Evolutionary conservation across 75 land plant genomes (phyloP).

Genomic region (Cryptomeria japonica): DNA sequence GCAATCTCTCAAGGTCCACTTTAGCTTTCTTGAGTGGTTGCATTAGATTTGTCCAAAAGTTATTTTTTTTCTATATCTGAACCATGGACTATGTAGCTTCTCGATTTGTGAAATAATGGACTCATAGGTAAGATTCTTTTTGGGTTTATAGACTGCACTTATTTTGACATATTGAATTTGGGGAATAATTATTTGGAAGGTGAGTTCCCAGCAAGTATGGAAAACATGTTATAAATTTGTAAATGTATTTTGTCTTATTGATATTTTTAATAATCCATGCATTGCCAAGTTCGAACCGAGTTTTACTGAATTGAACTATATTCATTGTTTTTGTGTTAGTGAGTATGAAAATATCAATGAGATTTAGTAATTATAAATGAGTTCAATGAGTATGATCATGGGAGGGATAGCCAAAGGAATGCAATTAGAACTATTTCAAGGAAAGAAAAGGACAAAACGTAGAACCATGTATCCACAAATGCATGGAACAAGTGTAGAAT

Average conservation of each 20-base stretch:
- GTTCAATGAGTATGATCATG: not conserved
- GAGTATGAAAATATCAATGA: not conserved
- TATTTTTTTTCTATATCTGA: too few relatives aligned
- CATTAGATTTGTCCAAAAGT: too few relatives aligned
- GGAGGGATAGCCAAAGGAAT: not conserved
- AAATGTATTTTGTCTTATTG: not conserved
- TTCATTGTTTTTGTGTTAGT: not conserved
- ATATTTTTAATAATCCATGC: not conserved
- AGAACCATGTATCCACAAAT: not conserved
- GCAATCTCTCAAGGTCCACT: too few relatives aligned
- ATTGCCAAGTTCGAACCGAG: not conserved
- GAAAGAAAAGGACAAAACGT: not conserved
- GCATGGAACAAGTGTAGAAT: not conserved
- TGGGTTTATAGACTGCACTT: too few relatives aligned
- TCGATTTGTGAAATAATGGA: too few relatives aligned
- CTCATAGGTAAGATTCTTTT: too few relatives aligned
- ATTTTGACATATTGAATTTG: too few relatives aligned
- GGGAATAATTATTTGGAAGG: too few relatives aligned
- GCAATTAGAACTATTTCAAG: not conserved
- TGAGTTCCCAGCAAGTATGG: too few relatives aligned
- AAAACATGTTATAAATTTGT: too few relatives aligned
- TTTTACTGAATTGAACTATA: not conserved
- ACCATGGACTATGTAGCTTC: too few relatives aligned
- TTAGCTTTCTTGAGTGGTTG: too few relatives aligned
- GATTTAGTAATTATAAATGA: not conserved